A percentile compares a stretch with the other conserved stretches of the same genome.
These are phyloP conservation scores for Zoysia matrella DNA, from an alignment of 202 grass and related monocot genomes.

Conservation along the genomic window DNA sequence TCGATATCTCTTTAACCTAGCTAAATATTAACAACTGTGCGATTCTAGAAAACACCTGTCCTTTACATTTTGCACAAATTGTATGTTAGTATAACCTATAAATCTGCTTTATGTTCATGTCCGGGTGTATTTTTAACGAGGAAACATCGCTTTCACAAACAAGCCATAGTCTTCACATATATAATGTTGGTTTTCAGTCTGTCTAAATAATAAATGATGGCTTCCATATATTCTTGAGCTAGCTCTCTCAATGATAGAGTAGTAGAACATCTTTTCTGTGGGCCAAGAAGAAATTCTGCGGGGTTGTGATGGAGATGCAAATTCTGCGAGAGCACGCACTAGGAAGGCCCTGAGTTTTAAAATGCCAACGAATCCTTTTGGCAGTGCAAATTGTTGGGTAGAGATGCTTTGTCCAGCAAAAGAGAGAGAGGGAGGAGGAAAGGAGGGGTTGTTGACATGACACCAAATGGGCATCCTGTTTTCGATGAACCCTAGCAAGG, in stretches of 20 bases:
- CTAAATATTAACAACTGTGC: slow-evolving; percentile 2
- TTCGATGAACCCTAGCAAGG: slow-evolving; percentile 61
- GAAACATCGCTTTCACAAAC: slow-evolving; percentile 52
- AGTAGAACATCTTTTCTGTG: slow-evolving; percentile 14
- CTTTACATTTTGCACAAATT: slow-evolving; percentile 11
- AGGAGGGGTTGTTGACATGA: slow-evolving; percentile 53
- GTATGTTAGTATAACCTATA: slow-evolving; percentile 20
- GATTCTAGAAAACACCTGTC: slow-evolving; percentile 18
- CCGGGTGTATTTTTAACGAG: slow-evolving; percentile 45
- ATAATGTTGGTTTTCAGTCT: neutral
- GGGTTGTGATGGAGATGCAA: too few relatives aligned
- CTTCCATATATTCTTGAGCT: slow-evolving; percentile 21
- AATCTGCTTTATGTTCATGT: slow-evolving; percentile 34
- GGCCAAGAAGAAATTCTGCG: neutral
- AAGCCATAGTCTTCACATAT: slow-evolving; percentile 4
- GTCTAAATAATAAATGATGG: neutral
- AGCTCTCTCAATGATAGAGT: neutral
- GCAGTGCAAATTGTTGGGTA: slow-evolving; percentile 53
- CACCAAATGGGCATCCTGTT: slow-evolving; percentile 52
- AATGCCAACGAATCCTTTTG: slow-evolving; percentile 37
- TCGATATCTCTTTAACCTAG: slow-evolving; percentile 28
- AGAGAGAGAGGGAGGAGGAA: slow-evolving; percentile 19
- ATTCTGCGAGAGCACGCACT: slow-evolving; percentile 29
- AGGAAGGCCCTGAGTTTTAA: slow-evolving; percentile 25
- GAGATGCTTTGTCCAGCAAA: slow-evolving; percentile 48